phyloP scores from a whole-genome alignment of 2,329 filamentous ascomycete genomes.

The Penicillium frequentans region DNA sequence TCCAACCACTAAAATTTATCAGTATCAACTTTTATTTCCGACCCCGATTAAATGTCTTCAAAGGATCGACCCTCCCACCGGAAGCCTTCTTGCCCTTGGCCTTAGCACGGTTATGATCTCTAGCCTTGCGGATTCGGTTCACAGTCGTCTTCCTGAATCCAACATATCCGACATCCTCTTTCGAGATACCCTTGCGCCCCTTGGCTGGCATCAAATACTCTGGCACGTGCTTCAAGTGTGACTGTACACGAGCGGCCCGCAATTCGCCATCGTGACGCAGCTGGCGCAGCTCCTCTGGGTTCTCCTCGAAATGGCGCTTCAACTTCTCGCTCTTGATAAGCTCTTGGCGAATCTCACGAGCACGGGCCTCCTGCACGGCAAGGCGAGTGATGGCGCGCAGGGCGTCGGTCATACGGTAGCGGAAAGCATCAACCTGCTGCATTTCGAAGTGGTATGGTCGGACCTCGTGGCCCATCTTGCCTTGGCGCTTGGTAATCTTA shows the following conservation, averaged over 20 bases:
- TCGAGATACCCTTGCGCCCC: constrained; percentile 66
- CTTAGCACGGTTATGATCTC: constrained; percentile 44
- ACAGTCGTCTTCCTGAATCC: constrained; percentile 55
- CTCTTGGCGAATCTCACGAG: constrained; percentile 83
- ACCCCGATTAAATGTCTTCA: constrained; percentile 79
- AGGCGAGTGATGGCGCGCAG: constrained; percentile 86
- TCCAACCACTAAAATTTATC: neutral
- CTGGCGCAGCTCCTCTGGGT: constrained; percentile 83
- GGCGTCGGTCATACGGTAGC: constrained; percentile 92
- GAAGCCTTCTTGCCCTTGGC: constrained; percentile 52
- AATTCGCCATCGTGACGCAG: constrained; percentile 88
- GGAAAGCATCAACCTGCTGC: constrained; percentile 88
- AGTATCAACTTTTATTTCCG: constrained; percentile 27
- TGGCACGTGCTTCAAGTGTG: constrained; percentile 90
- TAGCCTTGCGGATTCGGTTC: constrained; percentile 54
- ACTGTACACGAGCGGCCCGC: constrained; percentile 77
- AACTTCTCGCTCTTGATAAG: constrained; percentile 92
- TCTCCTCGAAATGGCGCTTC: constrained; percentile 94
- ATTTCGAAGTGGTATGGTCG: constrained; percentile 94
- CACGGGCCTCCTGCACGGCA: constrained; percentile 84
- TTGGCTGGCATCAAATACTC: constrained; percentile 86
- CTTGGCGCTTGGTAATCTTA: constrained; percentile 77
- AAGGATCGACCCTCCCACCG: constrained; percentile 70
- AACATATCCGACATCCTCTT: constrained; percentile 73
- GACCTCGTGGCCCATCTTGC: constrained; percentile 74